Conservation (phyloP, 176 grass and related monocot genomes). For the Carex scoparia region DNA sequence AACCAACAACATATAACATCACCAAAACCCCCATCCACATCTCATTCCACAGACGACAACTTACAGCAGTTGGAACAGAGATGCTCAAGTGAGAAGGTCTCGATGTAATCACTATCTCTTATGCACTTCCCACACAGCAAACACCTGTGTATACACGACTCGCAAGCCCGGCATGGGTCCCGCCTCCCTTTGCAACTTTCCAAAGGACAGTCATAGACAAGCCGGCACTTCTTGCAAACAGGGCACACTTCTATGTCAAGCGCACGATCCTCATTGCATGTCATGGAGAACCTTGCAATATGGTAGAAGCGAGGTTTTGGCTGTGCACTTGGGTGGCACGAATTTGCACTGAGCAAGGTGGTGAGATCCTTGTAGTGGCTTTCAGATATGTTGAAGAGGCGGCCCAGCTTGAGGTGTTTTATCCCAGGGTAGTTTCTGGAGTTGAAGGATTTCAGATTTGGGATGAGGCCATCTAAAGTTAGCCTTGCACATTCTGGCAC, state of each 20-base stretch:
- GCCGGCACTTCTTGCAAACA: conserved; percentile 55
- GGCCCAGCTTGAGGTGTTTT: conserved; percentile 56
- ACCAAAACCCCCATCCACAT: background rate
- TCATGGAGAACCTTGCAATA: conserved; percentile 36
- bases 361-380: conserved; percentile 53
- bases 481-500: conserved; percentile 48
- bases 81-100: conserved; percentile 62
- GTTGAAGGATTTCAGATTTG: conserved; percentile 63
- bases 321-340: conserved; percentile 23
- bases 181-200: conserved; percentile 41
- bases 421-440: conserved; percentile 36
- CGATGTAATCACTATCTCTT: conserved; percentile 35
- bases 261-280: conserved; percentile 43
- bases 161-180: conserved; percentile 56
- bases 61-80: conserved; percentile 49
- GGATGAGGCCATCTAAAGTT: conserved; percentile 56
- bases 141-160: conserved; percentile 69
- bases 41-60: background rate
- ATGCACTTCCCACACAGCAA: conserved; percentile 67
- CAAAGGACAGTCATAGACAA: conserved; percentile 75
- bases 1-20: background rate
- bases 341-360: conserved; percentile 45
- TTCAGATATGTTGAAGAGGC: conserved; percentile 44
- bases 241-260: conserved; percentile 88
- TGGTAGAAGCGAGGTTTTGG: conserved; percentile 45